Conservation (phyloP, 306 rosid species). For the Cucumis cinereus region DNA sequence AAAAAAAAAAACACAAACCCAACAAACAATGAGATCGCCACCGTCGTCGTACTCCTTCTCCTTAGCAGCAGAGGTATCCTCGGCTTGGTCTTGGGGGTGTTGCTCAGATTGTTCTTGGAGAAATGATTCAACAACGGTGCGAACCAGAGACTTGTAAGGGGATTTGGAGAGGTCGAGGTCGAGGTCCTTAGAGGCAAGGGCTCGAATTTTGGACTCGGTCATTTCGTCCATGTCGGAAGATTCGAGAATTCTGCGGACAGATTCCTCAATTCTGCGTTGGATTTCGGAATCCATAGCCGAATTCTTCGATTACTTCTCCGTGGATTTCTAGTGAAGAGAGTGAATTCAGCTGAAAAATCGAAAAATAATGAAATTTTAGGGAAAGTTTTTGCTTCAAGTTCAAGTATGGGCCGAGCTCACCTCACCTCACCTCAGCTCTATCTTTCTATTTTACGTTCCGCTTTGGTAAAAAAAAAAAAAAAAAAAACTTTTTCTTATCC, state of each 20-base stretch:
- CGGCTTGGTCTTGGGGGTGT: not conserved
- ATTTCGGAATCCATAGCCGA: slow-evolving; percentile 38
- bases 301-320: slow-evolving; percentile 4
- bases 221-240: slow-evolving; percentile 68
- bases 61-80: not conserved
- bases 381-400: not conserved
- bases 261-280: slow-evolving; percentile 36
- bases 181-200: slow-evolving; percentile 51
- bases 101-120: slow-evolving; percentile 32
- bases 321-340: not conserved
- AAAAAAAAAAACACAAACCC: slow-evolving; percentile 22
- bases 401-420: not conserved
- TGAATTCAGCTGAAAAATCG: not conserved
- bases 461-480: not conserved
- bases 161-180: slow-evolving; percentile 53
- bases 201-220: slow-evolving; percentile 69
- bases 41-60: slow-evolving; percentile 43
- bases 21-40: slow-evolving; percentile 73
- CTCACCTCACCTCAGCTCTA: not conserved
- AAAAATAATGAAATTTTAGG: not conserved
- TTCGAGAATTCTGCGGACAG: slow-evolving; percentile 48
- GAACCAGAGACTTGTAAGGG: slow-evolving; percentile 48
- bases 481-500: too few relatives aligned
- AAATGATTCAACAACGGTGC: slow-evolving; percentile 49
- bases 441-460: not conserved